Percentiles rank a stretch among this genome's conserved stretches.
Conservation (phyloP, 805 yeast species). For the Starmerella gropengiesseri region DNA sequence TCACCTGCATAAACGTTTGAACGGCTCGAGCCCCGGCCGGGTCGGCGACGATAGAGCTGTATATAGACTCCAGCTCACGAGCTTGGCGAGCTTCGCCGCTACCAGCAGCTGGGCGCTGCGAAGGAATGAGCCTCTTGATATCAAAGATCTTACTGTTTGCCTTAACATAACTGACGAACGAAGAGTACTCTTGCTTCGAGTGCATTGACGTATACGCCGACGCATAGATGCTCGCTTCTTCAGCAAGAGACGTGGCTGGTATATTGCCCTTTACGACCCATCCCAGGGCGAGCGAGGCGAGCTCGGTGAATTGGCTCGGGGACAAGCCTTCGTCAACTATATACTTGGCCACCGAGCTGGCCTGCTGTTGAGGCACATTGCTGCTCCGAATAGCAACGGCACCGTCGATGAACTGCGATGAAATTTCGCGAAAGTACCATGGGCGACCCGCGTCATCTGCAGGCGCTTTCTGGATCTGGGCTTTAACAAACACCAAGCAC, state of each 20-base stretch:
- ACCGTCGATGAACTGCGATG: background rate
- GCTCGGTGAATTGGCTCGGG: constrained; percentile 7
- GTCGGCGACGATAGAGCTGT: background rate
- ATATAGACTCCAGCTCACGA: background rate
- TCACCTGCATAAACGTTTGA: constrained; percentile 1
- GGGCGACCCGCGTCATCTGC: background rate
- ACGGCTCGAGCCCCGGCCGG: constrained; percentile 7
- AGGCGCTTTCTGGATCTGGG: background rate
- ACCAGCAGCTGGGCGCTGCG: no score
- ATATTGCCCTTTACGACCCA: background rate
- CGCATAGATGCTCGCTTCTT: constrained; percentile 2
- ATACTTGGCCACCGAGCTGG: constrained; percentile 8
- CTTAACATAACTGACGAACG: constrained; percentile 2
- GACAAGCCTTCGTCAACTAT: constrained; percentile 3
- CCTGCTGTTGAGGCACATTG: background rate
- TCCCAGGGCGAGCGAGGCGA: constrained; percentile 4
- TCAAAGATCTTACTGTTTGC: constrained; percentile 3
- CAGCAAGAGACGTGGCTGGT: background rate
- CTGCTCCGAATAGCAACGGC: background rate
- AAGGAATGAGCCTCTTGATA: background rate
- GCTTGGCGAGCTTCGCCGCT: background rate
- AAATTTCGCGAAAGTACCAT: background rate
- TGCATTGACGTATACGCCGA: constrained; percentile 12
- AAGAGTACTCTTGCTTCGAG: constrained; percentile 1
- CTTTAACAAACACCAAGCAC: no score